Evolutionary conservation across 805 yeast species (phyloP).

Genomic region (Kregervanrija fluxuum): DNA sequence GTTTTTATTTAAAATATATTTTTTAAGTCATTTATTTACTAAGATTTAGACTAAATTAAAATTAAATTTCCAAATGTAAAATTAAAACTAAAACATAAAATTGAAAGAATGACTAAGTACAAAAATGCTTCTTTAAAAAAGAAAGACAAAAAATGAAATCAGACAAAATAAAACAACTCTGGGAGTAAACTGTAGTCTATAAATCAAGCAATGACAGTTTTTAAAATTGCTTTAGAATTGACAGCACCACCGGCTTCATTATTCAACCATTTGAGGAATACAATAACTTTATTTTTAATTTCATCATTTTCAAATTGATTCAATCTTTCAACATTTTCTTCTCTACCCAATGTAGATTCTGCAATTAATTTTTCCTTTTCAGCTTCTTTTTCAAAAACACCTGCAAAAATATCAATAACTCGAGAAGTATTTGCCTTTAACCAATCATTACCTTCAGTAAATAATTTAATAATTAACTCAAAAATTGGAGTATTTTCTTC

Average conservation of each 20-base stretch:
- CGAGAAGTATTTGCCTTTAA: slow-evolving; percentile 51
- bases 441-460: slow-evolving; percentile 51
- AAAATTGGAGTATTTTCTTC: slow-evolving; percentile 93
- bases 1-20: background rate
- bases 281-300: slow-evolving; percentile 55
- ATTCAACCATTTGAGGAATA: slow-evolving; percentile 67
- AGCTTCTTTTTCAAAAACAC: slow-evolving; percentile 66
- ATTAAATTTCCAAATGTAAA: too few species aligned
- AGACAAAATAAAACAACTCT: background rate
- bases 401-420: slow-evolving; percentile 60
- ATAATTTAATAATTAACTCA: slow-evolving; percentile 65
- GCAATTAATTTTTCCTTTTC: slow-evolving; percentile 62
- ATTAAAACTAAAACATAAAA: background rate
- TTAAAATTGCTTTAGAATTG: slow-evolving; percentile 41
- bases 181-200: background rate
- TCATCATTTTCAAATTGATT: slow-evolving; percentile 74
- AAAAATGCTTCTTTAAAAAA: background rate
- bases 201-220: slow-evolving; percentile 31
- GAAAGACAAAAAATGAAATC: background rate
- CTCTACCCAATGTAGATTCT: slow-evolving; percentile 81
- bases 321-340: slow-evolving; percentile 67
- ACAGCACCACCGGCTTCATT: slow-evolving; percentile 57
- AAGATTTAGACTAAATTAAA: too few species aligned
- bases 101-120: background rate
- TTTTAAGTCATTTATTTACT: background rate